A percentile compares a stretch with the other conserved stretches of the same genome.
These are phyloP conservation scores for Mrakia frigida DNA, from an alignment of 768 basidiomycete genomes.

Conservation along the genomic window DNA sequence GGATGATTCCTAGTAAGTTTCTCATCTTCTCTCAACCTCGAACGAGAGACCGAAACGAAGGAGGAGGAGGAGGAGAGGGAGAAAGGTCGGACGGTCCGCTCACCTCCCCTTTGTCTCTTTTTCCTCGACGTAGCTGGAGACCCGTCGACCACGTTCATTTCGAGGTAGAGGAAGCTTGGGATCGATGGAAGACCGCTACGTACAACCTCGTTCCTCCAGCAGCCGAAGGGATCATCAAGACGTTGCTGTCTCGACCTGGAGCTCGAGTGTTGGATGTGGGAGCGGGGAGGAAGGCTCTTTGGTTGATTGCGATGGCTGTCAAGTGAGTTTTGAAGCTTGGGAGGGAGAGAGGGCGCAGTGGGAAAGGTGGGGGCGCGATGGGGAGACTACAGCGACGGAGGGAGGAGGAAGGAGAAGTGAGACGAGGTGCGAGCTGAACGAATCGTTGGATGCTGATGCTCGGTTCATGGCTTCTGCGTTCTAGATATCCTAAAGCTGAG, in stretches of 20 bases:
- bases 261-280: neutral
- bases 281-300: constrained; percentile 2
- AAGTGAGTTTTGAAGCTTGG: neutral
- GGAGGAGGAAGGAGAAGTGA: neutral
- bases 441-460: neutral
- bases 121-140: neutral
- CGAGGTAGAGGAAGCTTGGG: constrained; percentile 2
- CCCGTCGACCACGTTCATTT: constrained; percentile 1
- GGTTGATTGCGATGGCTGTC: neutral
- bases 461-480: neutral
- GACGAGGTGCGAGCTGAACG: neutral
- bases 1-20: neutral
- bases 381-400: neutral
- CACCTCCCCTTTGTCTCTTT: neutral
- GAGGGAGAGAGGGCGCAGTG: neutral
- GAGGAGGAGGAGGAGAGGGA: neutral
- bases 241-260: neutral
- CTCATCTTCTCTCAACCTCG: neutral
- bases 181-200: neutral
- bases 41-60: neutral
- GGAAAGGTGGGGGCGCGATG: neutral
- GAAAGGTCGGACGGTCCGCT: neutral
- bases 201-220: constrained; percentile 1
- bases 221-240: neutral
- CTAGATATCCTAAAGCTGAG: neutral